A percentile compares a stretch with the other conserved stretches of the same genome.
phyloP scores from a whole-genome alignment of 345 rosid genomes.

The Punica granatum region DNA sequence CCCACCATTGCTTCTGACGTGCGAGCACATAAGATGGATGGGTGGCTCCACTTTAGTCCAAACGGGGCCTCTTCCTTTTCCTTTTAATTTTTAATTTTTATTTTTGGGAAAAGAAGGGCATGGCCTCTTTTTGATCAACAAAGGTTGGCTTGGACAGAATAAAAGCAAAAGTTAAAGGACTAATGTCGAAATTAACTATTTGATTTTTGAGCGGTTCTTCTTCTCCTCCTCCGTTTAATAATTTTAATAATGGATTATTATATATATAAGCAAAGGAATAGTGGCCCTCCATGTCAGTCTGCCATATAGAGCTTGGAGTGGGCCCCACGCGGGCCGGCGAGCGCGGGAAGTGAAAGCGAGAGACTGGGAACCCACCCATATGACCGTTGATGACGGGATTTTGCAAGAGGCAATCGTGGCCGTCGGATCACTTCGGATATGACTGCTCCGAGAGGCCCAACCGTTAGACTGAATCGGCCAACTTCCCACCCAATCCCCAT shows the following conservation, averaged over 20 bases:
- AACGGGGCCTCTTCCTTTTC: not conserved
- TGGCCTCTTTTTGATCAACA: too few relatives aligned
- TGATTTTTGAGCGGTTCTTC: too few relatives aligned
- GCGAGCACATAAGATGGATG: not conserved
- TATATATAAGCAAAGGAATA: not conserved
- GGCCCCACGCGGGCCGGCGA: constrained; percentile 3
- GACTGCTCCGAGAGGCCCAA: not conserved
- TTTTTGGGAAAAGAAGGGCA: too few relatives aligned
- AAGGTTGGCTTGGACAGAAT: too few relatives aligned
- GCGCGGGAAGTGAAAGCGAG: constrained; percentile 4
- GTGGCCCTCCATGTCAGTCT: not conserved
- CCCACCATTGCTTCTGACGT: not conserved
- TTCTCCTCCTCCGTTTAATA: too few relatives aligned
- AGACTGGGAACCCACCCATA: not conserved
- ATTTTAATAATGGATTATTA: too few relatives aligned
- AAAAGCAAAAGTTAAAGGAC: too few relatives aligned
- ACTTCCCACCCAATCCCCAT: not conserved
- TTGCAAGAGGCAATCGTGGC: not conserved
- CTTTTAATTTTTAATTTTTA: too few relatives aligned
- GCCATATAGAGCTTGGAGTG: not conserved
- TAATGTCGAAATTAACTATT: too few relatives aligned
- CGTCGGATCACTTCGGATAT: constrained; percentile 5
- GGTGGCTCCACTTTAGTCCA: constrained; percentile 1
- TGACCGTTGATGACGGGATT: constrained; percentile 7
- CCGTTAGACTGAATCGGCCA: constrained; percentile 1